Conservation (phyloP, 352 stramenopile genomes). For the Phytopythium ostracodes region DNA sequence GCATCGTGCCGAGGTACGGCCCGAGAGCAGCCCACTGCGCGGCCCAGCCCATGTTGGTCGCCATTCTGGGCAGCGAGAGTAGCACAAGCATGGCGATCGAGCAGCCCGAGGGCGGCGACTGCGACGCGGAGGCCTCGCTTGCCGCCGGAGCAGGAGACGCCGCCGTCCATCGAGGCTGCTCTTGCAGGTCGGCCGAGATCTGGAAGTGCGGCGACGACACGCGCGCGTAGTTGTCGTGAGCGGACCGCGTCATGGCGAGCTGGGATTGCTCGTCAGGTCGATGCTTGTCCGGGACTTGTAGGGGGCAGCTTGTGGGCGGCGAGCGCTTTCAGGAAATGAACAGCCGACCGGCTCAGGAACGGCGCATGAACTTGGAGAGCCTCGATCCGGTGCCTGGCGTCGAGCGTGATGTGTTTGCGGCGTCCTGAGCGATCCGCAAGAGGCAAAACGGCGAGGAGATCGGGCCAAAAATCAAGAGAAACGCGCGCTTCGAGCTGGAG, state of each 20-base stretch:
- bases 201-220: slow-evolving; percentile 1
- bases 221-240: background rate
- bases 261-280: background rate
- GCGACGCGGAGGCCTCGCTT: background rate
- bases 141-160: background rate
- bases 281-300: background rate
- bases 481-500: background rate
- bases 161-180: slow-evolving; percentile 2
- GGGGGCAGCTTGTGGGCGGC: background rate
- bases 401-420: background rate
- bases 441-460: background rate
- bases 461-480: background rate
- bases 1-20: slow-evolving; percentile 64
- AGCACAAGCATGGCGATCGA: slow-evolving; percentile 67
- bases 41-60: slow-evolving; percentile 76
- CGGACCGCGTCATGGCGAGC: background rate
- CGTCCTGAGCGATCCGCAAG: background rate
- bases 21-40: slow-evolving; percentile 72
- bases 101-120: slow-evolving; percentile 21
- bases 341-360: no score
- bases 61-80: slow-evolving; percentile 64
- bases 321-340: background rate
- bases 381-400: no score
- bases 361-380: no score
- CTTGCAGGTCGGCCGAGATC: slow-evolving; percentile 1